Base-by-base conservation (phyloP, 257 asterid genomes). In the Solanum ossicruentum region DNA sequence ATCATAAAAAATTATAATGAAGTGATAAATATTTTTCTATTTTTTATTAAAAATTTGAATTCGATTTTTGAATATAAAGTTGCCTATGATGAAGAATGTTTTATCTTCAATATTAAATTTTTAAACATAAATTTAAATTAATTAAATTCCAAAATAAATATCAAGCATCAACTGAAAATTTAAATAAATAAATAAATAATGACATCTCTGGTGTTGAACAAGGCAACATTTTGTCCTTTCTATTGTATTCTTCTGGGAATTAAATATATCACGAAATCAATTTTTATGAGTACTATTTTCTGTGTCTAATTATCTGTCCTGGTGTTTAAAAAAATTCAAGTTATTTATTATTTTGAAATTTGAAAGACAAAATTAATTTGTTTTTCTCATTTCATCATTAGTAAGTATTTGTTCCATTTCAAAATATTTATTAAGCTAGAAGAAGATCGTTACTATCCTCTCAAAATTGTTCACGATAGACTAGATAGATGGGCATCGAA, bases 61-160 rank as follows among this genome's bases (percentile, higher is more conserved):
- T 56, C 2, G 18, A 18, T 9, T 1, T 4, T 4, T 58, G 0
- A 10, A 58, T 20, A 58, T n/a, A 0, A 10, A 10, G 1, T 58
- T 3, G 0, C 10, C 0, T n/a, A 20, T 10, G 28, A 58, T 58
- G n/a, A 6, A n/a, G 0, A 58, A 58, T 20, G 3, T 0, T n/a
- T 58, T 3, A 58, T 2, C 21, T 3, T 4, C 0, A n/a, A n/a
- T 58, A n/a, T 58, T 1, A 9, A 1, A 58, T 0, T 10, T 58
- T 58, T 6, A 1, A 9, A 10, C 0, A 0, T 6, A 0, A 58
- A n/a, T n/a, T 58, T 23, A 58, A 58, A 58, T n/a, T 58, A n/a
- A 1, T 58, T 6, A 7, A 9, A 2, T 58, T 58, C 4, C 0
- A 58, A 58, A 58, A 58, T n/a, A 58, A 58, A n/a, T n/a, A n/a